These are phyloP conservation scores for Nepenthes alata DNA, from an alignment of 179 eudicot genomes.

Conservation along the genomic window DNA sequence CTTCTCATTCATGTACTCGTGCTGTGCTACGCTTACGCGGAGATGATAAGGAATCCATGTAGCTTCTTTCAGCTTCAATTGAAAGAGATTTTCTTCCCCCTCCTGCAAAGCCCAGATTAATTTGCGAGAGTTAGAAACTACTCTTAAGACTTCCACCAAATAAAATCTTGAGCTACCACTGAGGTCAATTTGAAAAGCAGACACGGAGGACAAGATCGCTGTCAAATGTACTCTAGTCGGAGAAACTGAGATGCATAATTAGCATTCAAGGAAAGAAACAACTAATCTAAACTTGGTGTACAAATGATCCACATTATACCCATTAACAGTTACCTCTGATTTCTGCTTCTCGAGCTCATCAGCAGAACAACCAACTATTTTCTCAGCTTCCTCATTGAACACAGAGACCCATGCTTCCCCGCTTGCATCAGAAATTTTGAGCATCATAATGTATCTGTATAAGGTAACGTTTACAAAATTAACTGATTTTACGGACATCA, in stretches of 20 bases:
- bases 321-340: constrained; percentile 33
- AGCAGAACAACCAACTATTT: constrained; percentile 72
- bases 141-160: neutral
- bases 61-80: constrained; percentile 61
- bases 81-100: constrained; percentile 47
- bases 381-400: constrained; percentile 91
- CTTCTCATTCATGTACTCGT: constrained; percentile 78
- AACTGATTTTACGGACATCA: neutral
- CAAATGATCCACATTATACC: neutral
- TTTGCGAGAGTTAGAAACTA: neutral
- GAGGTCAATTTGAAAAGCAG: no score
- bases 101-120: constrained; percentile 18
- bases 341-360: constrained; percentile 73
- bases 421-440: constrained; percentile 65
- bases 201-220: no score
- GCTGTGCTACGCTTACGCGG: constrained; percentile 59
- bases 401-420: constrained; percentile 86
- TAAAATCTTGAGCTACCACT: no score
- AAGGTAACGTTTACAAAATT: neutral
- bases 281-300: no score
- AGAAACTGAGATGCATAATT: no score
- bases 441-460: constrained; percentile 61
- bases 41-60: constrained; percentile 61
- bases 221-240: no score
- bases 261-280: no score